Evolutionary conservation across 192 early-diverging fungal genomes (phyloP), one percentile per base, ranked within the genome.

Genomic region (Geranomyces variabilis): DNA sequence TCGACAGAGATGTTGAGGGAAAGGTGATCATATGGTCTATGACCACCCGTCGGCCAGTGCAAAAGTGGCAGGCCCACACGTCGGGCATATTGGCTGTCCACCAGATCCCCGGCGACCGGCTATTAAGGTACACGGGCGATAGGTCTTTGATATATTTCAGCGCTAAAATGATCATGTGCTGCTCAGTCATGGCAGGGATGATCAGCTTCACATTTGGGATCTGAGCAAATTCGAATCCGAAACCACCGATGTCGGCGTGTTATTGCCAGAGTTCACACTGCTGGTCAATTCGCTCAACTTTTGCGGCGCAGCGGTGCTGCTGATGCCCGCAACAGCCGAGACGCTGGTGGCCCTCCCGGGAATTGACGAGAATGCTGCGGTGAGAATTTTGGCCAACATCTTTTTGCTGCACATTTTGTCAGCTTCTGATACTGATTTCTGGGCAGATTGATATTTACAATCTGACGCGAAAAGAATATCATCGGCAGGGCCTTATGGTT

Each of bases 241-340:
- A 26, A 24, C 19, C 12, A 0, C 29, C 14, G 51, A 4, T 21
- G 36, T 14, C 15, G 17, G 44, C 29, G 12, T 22, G 41, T 13
- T 22, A 15, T 41, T 10, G 36, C 63, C 57, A 41, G 22, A 47
- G 4, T 56, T 58, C 28, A 75, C 66, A 13, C 29, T 75, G 15
- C 66, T 47, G n/a, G 73, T 75, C 57, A 75, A 75, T 59, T 67
- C 73, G n/a, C 34, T 75, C 0, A 75, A 75, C 41, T 75, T 68
- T 53, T 75, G 73, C 46, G 56, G 26, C 19, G 44, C 61, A 8
- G 28, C 73, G n/a, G 15, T 74, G 19, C 46, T 72, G 13, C 1
- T 10, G 8, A 48, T 15, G 12, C 9, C 31, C 47, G 44, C 30
- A 22, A 29, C 13, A 3, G 43, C 15, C n/a, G 59, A 48, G 2